Conservation (phyloP, 495 filamentous ascomycete genomes). For the Niebla homalea region DNA sequence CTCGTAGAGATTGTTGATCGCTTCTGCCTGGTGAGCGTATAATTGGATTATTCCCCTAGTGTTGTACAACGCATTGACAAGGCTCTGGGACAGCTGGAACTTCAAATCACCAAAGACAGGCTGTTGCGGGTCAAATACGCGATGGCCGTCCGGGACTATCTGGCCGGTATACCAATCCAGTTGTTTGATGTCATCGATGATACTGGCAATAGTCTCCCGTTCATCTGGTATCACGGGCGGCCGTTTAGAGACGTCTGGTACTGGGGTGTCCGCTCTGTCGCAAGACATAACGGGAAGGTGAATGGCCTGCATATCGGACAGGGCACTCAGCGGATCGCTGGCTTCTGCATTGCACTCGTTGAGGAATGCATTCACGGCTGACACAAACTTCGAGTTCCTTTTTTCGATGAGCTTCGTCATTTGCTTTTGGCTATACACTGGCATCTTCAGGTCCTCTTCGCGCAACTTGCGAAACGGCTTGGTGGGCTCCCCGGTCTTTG, state of each 20-base stretch:
- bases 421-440: constrained; percentile 83
- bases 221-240: constrained; percentile 68
- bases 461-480: constrained; percentile 49
- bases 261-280: constrained; percentile 36
- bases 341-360: constrained; percentile 52
- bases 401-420: constrained; percentile 86
- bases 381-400: constrained; percentile 70
- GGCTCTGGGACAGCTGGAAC: constrained; percentile 74
- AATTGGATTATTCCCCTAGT: constrained; percentile 70
- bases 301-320: constrained; percentile 37
- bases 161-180: constrained; percentile 82
- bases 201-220: constrained; percentile 69
- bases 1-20: constrained; percentile 77
- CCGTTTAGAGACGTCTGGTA: constrained; percentile 19
- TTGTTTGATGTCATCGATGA: constrained; percentile 68
- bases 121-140: constrained; percentile 80
- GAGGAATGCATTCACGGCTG: constrained; percentile 65
- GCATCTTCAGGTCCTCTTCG: constrained; percentile 82
- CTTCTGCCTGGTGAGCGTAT: constrained; percentile 92
- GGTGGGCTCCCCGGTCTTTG: constrained; percentile 56
- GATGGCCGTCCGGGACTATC: constrained; percentile 87
- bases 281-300: constrained; percentile 38
- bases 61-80: constrained; percentile 93
- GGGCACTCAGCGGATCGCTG: constrained; percentile 51
- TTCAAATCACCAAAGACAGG: constrained; percentile 72